Evolutionary conservation across 2,329 filamentous ascomycete genomes (phyloP).

Genomic region (Xylariaceae sp.): DNA sequence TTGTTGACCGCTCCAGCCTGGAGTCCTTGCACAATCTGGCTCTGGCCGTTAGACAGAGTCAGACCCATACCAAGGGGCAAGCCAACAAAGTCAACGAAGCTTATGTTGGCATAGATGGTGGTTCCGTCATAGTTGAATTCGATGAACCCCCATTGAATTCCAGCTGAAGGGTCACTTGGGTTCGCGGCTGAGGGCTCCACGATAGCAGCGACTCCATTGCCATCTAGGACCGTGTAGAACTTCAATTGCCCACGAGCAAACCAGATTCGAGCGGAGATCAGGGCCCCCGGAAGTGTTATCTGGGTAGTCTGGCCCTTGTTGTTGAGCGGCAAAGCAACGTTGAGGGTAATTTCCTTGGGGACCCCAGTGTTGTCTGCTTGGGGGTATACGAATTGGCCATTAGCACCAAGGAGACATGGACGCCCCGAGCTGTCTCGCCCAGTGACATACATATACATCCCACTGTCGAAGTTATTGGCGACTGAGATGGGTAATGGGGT

Average conservation of each 20-base stretch:
- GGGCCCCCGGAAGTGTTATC: slow-evolving; percentile 48
- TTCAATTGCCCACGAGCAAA: slow-evolving; percentile 48
- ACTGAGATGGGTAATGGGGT: slow-evolving; percentile 16
- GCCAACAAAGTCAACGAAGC: slow-evolving; percentile 59
- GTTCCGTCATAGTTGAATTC: slow-evolving; percentile 52
- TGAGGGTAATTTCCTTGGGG: slow-evolving; percentile 26
- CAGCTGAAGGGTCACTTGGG: slow-evolving; percentile 51
- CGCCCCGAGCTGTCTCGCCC: slow-evolving; percentile 13
- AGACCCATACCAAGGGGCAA: slow-evolving; percentile 58
- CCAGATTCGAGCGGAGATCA: slow-evolving; percentile 50
- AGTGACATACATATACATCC: slow-evolving; percentile 26
- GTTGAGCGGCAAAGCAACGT: slow-evolving; percentile 48
- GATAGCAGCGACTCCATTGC: slow-evolving; percentile 43
- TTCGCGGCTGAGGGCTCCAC: slow-evolving; percentile 58
- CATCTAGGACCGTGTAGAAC: slow-evolving; percentile 47
- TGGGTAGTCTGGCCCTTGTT: slow-evolving; percentile 45
- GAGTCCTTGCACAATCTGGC: slow-evolving; percentile 52
- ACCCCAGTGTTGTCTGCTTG: slow-evolving; percentile 13
- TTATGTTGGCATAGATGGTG: slow-evolving; percentile 56
- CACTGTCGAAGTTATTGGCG: slow-evolving; percentile 24
- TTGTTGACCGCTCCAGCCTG: slow-evolving; percentile 42
- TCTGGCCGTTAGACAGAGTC: slow-evolving; percentile 44
- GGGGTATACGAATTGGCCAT: slow-evolving; percentile 26
- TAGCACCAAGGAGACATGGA: slow-evolving; percentile 20
- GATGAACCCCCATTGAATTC: slow-evolving; percentile 57